phyloP scores from a whole-genome alignment of 2,329 filamentous ascomycete species.

The Alternaria alternata region DNA sequence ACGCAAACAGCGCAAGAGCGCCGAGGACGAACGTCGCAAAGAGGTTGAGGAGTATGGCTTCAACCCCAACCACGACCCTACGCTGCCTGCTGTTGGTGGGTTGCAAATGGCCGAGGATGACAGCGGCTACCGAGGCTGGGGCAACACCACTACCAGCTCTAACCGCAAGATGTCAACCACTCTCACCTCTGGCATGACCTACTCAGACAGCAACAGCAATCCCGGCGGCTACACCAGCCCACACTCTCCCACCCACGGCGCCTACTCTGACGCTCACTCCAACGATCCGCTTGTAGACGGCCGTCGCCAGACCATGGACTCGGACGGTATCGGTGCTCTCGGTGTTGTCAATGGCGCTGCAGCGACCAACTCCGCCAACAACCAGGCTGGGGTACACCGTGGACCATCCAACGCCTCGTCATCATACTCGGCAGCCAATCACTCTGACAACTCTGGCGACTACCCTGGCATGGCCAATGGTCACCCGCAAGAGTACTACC shows the following conservation, averaged over 20 bases:
- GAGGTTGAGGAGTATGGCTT: constrained; percentile 97
- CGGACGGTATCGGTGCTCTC: constrained; percentile 84
- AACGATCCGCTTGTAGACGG: constrained; percentile 69
- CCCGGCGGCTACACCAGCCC: constrained; percentile 60
- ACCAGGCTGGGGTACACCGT: constrained; percentile 75
- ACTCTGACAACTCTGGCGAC: constrained; percentile 71
- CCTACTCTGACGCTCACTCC: constrained; percentile 73
- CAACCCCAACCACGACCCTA: constrained; percentile 96
- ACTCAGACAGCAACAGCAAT: constrained; percentile 74
- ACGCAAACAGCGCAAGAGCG: constrained; percentile 83
- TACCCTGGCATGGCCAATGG: constrained; percentile 57
- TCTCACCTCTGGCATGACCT: constrained; percentile 75
- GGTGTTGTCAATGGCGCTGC: constrained; percentile 56
- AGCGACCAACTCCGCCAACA: constrained; percentile 69
- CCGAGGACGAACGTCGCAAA: constrained; percentile 88
- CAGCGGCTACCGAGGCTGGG: constrained; percentile 93
- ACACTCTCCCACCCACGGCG: constrained; percentile 70
- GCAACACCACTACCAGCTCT: constrained; percentile 75
- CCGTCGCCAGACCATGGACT: constrained; percentile 65
- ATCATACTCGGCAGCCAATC: constrained; percentile 83
- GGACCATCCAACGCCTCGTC: constrained; percentile 96
- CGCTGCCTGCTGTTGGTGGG: constrained; percentile 67
- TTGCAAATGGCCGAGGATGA: constrained; percentile 75
- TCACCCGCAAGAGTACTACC: constrained; percentile 61
- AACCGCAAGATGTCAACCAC: constrained; percentile 86